Base-by-base conservation (phyloP, 2,329 filamentous ascomycete species). In the Trichoderma breve region DNA sequence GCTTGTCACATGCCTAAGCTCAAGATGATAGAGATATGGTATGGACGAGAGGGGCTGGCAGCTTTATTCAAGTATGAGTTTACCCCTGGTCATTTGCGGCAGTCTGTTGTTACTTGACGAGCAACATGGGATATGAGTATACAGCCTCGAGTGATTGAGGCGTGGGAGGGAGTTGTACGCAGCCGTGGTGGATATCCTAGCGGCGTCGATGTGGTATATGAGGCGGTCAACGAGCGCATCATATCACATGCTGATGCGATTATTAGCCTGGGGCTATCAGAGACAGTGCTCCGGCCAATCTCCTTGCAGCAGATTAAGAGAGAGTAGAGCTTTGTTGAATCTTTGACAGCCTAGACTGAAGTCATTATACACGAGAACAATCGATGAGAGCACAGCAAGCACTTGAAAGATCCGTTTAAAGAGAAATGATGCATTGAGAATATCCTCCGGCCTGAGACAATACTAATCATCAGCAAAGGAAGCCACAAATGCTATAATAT, bases 381-480 rank as follows among this genome's bases (percentile, higher is more conserved):
- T 66, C 3, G 15, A 57, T 39, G 51, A 55, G 30, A 15, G 28
- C 24, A 67, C 11, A 43, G 51, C 64, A 68, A 58, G 12, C 12
- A 47, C n/a, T 14, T 32, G 24, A 47, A 68, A 26, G 24, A 60
- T 47, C 34, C 34, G 24, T 68, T 60, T 53, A 68, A 57, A 66
- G 63, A 55, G 28, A 65, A 65, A 43, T 55, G 32, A 57, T 14
- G 14, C 7, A 57, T 58, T 76, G 86, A 85, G 73, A 83, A 81
- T 63, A 81, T 86, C 21, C 79, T n/a, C n/a, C n/a, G 82, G 0
- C 84, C 84, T 1, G 84, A 86, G 39, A 82, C 77, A 0, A 75
- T 84, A 14, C 67, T 85, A 5, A 64, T 81, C 3, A 80, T 84
- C 11, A 65, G 71, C 0, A 63, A 71, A 18, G n/a, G 26, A 4